Evolutionary conservation across 805 yeast species (phyloP).

Genomic region (Kregervanrija pseudodelftensis): DNA sequence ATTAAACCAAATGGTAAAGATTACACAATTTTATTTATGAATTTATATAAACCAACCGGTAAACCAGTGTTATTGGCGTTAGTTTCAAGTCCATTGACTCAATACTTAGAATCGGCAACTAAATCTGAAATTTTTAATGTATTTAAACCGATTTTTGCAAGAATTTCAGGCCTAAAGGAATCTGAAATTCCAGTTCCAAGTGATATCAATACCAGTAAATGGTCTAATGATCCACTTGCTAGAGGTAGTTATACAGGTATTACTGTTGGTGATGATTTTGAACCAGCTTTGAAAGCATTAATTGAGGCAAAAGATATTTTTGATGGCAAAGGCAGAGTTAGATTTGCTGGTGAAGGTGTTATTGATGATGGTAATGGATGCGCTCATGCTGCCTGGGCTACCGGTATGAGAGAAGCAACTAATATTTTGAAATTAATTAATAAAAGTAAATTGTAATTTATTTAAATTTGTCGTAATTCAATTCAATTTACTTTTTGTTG

Average conservation of each 20-base stretch:
- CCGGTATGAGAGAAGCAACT: constrained; percentile 43
- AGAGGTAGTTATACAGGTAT: constrained; percentile 38
- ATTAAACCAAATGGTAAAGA: constrained; percentile 19
- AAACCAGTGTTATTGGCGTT: constrained; percentile 38
- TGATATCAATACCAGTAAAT: constrained; percentile 29
- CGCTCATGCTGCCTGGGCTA: constrained; percentile 50
- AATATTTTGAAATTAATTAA: constrained; percentile 17
- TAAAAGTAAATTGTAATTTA: constrained; percentile 17
- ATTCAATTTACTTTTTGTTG: not conserved
- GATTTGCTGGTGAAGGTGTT: constrained; percentile 56
- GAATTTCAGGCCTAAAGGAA: constrained; percentile 21
- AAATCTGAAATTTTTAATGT: constrained; percentile 38
- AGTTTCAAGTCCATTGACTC: constrained; percentile 43
- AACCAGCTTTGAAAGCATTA: constrained; percentile 30
- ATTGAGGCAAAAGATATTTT: constrained; percentile 34
- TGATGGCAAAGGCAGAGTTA: constrained; percentile 31
- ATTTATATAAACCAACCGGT: constrained; percentile 21
- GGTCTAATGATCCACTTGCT: constrained; percentile 47
- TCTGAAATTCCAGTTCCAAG: constrained; percentile 19
- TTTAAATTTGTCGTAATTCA: not conserved
- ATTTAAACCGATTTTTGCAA: constrained; percentile 35
- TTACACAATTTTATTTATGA: constrained; percentile 25
- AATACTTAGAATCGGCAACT: constrained; percentile 35
- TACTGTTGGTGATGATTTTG: constrained; percentile 22
- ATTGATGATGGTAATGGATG: constrained; percentile 47